Conservation (phyloP, 2,329 filamentous ascomycete species). For the Fonsecaea erecta region DNA sequence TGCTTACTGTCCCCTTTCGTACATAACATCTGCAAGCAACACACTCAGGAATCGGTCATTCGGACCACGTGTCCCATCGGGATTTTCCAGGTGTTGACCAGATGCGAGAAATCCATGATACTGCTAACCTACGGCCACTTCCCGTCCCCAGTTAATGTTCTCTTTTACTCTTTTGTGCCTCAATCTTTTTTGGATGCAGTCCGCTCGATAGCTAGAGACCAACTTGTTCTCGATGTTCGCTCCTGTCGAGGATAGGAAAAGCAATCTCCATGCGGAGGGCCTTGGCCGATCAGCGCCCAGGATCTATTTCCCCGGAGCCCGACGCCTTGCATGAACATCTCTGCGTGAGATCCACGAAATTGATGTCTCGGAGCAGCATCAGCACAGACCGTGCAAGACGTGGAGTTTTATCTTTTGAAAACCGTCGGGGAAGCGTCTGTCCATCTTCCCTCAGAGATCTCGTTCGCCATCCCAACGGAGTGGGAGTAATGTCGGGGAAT, state of each 20-base stretch:
- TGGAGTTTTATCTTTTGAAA: neutral
- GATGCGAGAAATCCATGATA: neutral
- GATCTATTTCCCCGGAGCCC: neutral
- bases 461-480: neutral
- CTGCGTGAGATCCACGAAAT: neutral
- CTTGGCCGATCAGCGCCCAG: neutral
- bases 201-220: neutral
- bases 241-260: neutral
- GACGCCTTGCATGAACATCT: neutral
- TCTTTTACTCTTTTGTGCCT: neutral
- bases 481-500: neutral
- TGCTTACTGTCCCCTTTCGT: neutral
- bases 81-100: neutral
- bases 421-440: neutral
- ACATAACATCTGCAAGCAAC: neutral
- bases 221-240: neutral
- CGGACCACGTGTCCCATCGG: neutral
- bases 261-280: neutral
- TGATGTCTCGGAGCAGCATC: neutral
- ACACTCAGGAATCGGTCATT: neutral
- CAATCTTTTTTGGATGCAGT: neutral
- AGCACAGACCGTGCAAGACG: neutral
- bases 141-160: neutral
- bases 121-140: neutral
- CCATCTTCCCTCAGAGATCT: neutral